Conservation (phyloP, 495 filamentous ascomycete genomes). For the Penicillium longicatenatum region DNA sequence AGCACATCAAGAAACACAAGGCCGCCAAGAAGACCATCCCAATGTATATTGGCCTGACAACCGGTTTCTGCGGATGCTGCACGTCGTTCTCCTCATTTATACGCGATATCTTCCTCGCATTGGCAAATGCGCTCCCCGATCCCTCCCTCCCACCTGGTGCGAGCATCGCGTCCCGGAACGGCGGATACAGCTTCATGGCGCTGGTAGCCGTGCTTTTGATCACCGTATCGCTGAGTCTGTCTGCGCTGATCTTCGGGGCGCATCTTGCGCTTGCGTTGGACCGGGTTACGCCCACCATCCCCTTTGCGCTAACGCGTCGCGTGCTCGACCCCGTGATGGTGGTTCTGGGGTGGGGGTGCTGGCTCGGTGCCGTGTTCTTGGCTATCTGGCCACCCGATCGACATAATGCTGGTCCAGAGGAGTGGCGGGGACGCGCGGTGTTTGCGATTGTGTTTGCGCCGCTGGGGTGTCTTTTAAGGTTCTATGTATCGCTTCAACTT, state of each 20-base stretch:
- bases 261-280: constrained; percentile 70
- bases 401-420: constrained; percentile 22
- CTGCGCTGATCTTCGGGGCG: constrained; percentile 46
- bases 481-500: constrained; percentile 63
- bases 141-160: constrained; percentile 33
- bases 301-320: constrained; percentile 55
- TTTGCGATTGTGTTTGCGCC: constrained; percentile 88
- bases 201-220: constrained; percentile 67
- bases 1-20: constrained; percentile 40
- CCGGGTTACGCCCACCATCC: constrained; percentile 55
- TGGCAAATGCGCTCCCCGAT: constrained; percentile 71
- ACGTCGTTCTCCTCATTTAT: constrained; percentile 93
- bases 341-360: constrained; percentile 67
- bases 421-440: constrained; percentile 73
- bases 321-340: constrained; percentile 64
- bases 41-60: constrained; percentile 87
- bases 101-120: constrained; percentile 78
- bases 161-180: constrained; percentile 53
- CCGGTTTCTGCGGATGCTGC: constrained; percentile 91
- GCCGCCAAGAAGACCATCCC: constrained; percentile 77
- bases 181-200: constrained; percentile 82
- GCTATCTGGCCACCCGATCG: constrained; percentile 74
- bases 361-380: constrained; percentile 79
- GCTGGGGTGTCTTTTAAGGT: constrained; percentile 73
- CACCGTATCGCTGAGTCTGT: constrained; percentile 68